These are phyloP conservation scores for Saturnispora silvae DNA, from an alignment of 805 yeast genomes.

Conservation along the genomic window DNA sequence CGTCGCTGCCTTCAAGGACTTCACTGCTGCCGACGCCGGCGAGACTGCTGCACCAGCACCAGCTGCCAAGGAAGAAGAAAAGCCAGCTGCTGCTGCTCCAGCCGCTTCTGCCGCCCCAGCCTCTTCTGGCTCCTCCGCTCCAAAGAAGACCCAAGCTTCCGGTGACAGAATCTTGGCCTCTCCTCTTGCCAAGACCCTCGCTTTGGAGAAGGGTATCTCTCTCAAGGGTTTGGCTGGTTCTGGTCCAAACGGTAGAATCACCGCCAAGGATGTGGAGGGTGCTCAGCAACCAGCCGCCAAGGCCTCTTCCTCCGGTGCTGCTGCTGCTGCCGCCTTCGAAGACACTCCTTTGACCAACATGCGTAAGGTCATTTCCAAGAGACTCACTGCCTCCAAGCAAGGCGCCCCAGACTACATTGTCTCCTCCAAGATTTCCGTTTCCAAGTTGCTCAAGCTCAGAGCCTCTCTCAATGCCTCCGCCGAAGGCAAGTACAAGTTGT, in stretches of 20 bases:
- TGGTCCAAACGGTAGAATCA: conserved; percentile 93
- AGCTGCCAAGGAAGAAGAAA: conserved; percentile 17
- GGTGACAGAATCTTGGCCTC: conserved; percentile 81
- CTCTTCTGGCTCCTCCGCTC: conserved; percentile 19
- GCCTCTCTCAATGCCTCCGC: conserved; percentile 77
- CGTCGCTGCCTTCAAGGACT: conserved; percentile 80
- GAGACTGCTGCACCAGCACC: conserved; percentile 36
- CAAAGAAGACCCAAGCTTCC: not conserved
- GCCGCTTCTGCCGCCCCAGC: conserved; percentile 19
- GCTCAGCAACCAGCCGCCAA: conserved; percentile 35
- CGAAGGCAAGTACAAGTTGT: conserved; percentile 79
- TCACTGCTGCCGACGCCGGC: conserved; percentile 76
- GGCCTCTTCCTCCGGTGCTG: conserved; percentile 33
- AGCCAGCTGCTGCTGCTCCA: conserved; percentile 14
- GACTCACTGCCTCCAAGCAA: conserved; percentile 79
- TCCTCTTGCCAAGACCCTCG: conserved; percentile 88
- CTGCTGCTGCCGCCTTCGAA: conserved; percentile 51
- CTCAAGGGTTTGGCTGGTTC: conserved; percentile 79
- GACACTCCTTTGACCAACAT: conserved; percentile 83
- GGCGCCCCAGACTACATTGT: conserved; percentile 88
- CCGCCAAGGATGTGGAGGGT: conserved; percentile 81
- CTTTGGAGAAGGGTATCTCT: conserved; percentile 84
- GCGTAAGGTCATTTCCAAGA: conserved; percentile 89
- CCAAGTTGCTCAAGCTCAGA: conserved; percentile 86
- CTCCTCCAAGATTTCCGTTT: conserved; percentile 74